Evolutionary conservation across 257 asterid species (phyloP), one percentile per base, ranked within the genome.

Genomic region (Haberlea rhodopensis): DNA sequence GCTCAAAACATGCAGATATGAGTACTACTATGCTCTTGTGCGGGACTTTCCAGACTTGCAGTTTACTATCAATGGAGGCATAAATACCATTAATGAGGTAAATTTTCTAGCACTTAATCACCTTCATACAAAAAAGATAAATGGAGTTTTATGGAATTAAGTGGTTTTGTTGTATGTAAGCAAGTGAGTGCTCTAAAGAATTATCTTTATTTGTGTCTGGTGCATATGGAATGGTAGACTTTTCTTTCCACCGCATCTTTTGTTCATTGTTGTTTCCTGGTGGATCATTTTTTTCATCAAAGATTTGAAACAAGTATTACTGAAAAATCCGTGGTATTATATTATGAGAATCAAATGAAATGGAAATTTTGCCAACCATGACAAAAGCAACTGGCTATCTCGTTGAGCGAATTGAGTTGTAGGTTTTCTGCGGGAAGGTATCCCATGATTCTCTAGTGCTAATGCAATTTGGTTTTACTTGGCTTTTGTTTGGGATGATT

Each of bases 31-130:
- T 82, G 98, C 95, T 63, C 90, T 92, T 26, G 84, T 85, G 75
- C 98, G 98, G 51, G 98, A 92, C 86, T 92, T 92, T 69, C 98
- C 98, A 53, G 87, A 89, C 78, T 71, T 92, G 66, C 90, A 67
- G 70, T 92, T 92, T 75, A 92, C 97, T 60, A 84, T 92, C 55
- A 92, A 92, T 76, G 98, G 98, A 65, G 98, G 98, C 75, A 89
- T 92, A 72, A 88, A 83, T 69, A 80, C 97, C 29, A 62, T 87
- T 46, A 82, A 79, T 69, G 98, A 92, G 95, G 98, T 91, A 75
- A 10, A 73, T 68, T 66, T 51, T 69, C 53, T 62, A 64, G 67
- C 15, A 37, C 18, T 69, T 53, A 34, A 40, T 60, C 18, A 45
- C 46, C 27, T 55, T 37, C 34, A 57, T 67, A 59, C n/a, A n/a